Percentiles rank a stretch among this genome's conserved stretches.
These are phyloP conservation scores for Amoebophrya sp. DNA, from an alignment of 169 alveolate genomes.

Conservation along the genomic window DNA sequence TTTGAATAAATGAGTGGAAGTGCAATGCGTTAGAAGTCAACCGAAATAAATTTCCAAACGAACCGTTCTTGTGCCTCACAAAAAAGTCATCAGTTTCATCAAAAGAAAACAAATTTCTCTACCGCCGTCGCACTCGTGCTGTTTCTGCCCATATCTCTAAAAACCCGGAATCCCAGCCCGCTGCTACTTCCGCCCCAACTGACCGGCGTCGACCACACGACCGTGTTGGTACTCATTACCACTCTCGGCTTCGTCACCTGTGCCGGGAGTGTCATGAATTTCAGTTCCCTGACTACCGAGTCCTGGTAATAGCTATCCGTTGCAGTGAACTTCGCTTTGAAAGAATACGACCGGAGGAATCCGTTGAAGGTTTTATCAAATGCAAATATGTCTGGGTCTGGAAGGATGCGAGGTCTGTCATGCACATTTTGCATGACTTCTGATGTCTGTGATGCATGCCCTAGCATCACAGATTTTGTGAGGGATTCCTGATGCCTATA, in stretches of 20 bases:
- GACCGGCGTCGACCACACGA: neutral
- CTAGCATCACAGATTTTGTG: no score
- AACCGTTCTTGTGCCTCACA: neutral
- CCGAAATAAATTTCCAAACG: neutral
- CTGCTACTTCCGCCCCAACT: neutral
- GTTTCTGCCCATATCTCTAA: neutral
- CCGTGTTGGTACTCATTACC: neutral
- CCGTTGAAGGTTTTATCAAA: neutral
- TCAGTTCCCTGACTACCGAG: neutral
- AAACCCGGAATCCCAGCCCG: neutral
- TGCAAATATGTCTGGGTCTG: neutral
- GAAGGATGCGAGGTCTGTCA: no score
- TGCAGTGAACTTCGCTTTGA: neutral
- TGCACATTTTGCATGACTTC: no score
- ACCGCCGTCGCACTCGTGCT: neutral
- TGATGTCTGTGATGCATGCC: no score
- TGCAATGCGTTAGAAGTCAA: neutral
- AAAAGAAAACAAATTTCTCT: neutral
- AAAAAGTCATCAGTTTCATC: no score
- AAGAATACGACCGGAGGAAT: neutral
- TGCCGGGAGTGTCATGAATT: neutral
- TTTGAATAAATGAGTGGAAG: neutral
- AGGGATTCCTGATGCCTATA: no score
- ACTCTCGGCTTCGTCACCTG: neutral
- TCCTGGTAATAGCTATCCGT: neutral